Percentiles rank a stretch among this genome's conserved stretches.
These are phyloP conservation scores for Populus simonii DNA, from an alignment of 345 rosid species.

Conservation along the genomic window DNA sequence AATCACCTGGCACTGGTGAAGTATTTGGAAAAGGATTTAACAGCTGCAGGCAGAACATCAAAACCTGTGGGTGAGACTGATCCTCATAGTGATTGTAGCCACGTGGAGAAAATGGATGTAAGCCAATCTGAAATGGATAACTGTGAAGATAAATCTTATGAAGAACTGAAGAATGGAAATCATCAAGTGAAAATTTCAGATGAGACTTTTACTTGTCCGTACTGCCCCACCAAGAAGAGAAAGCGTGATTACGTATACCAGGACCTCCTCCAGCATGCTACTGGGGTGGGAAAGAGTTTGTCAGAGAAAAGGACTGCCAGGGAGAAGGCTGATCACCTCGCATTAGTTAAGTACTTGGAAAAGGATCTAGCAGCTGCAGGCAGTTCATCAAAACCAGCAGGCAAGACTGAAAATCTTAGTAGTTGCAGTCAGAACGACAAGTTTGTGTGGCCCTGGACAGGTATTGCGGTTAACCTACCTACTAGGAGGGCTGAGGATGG, in stretches of 20 bases:
- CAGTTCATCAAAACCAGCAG: slow-evolving; percentile 26
- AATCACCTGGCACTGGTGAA: slow-evolving; percentile 76
- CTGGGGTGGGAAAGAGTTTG: slow-evolving; percentile 78
- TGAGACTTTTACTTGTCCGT: slow-evolving; percentile 66
- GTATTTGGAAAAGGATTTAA: slow-evolving; percentile 62
- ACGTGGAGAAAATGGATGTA: slow-evolving; percentile 28
- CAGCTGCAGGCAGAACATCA: slow-evolving; percentile 15
- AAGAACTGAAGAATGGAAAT: slow-evolving; percentile 67
- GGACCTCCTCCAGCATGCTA: slow-evolving; percentile 93
- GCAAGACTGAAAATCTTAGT: slow-evolving; percentile 25
- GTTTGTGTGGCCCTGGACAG: slow-evolving; percentile 85
- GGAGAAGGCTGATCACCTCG: slow-evolving; percentile 81
- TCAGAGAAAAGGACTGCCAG: slow-evolving; percentile 65
- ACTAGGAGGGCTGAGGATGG: slow-evolving; percentile 63
- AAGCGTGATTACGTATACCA: slow-evolving; percentile 56
- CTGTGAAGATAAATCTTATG: slow-evolving; percentile 48
- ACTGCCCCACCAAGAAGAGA: slow-evolving; percentile 61
- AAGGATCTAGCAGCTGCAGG: slow-evolving; percentile 40
- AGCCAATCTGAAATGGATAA: slow-evolving; percentile 39
- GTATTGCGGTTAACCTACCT: slow-evolving; percentile 79
- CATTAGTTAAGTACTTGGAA: slow-evolving; percentile 66
- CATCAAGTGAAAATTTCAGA: slow-evolving; percentile 52
- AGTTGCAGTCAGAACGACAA: slow-evolving; percentile 58
- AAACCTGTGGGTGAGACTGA: slow-evolving; percentile 23
- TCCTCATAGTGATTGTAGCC: neutral